Evolutionary conservation across 2,329 filamentous ascomycete species (phyloP).

Genomic region (Didymella lethalis): DNA sequence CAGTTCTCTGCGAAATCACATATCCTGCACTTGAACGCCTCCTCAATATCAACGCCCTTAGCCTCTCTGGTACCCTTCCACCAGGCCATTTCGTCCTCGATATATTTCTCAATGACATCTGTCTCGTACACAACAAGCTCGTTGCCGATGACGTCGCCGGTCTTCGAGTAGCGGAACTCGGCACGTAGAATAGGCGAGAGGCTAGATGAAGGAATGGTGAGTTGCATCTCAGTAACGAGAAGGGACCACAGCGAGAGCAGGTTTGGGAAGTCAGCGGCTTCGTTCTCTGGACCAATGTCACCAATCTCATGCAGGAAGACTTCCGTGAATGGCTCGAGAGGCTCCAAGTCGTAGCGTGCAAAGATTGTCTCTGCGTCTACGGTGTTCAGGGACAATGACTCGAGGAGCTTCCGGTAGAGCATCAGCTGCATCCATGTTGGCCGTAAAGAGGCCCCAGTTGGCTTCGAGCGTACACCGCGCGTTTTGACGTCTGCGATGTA

Average conservation of each 20-base stretch:
- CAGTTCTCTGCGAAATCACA: conserved; percentile 86
- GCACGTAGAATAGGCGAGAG: conserved; percentile 62
- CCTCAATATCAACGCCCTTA: conserved; percentile 78
- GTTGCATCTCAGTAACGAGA: conserved; percentile 67
- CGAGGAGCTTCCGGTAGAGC: conserved; percentile 86
- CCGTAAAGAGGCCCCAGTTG: conserved; percentile 70
- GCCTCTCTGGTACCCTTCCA: conserved; percentile 81
- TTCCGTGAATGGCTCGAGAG: conserved; percentile 75
- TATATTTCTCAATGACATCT: conserved; percentile 68
- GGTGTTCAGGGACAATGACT: conserved; percentile 73
- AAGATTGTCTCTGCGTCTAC: conserved; percentile 76
- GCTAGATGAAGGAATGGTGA: conserved; percentile 59
- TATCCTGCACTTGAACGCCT: conserved; percentile 84
- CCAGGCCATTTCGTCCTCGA: conserved; percentile 78
- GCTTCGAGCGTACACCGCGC: conserved; percentile 68
- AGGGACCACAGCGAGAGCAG: conserved; percentile 67
- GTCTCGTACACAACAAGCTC: conserved; percentile 73
- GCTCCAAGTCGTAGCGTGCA: conserved; percentile 73
- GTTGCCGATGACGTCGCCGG: conserved; percentile 63
- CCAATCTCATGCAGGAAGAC: conserved; percentile 79
- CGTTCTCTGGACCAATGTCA: conserved; percentile 59
- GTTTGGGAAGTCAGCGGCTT: conserved; percentile 66
- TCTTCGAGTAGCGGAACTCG: conserved; percentile 60
- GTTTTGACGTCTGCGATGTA: conserved; percentile 94
- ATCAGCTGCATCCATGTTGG: conserved; percentile 88